Conservation (phyloP, 257 asterid species). For the Leptodermis oblonga region DNA sequence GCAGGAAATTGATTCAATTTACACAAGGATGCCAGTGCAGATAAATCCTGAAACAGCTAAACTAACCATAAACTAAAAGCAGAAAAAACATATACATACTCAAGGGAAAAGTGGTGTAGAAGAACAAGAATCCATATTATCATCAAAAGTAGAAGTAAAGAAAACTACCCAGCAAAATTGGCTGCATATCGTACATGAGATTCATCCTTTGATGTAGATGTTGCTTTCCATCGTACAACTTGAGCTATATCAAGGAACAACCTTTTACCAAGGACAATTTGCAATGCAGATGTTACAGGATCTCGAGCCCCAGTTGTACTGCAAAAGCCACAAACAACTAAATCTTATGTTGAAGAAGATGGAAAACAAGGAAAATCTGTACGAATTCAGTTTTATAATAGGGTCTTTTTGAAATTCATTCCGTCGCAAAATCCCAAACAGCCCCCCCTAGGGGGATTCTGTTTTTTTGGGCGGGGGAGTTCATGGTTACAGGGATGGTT, state of each 20-base stretch:
- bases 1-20: not conserved
- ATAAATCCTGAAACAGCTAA: not conserved
- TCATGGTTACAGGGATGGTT: no score
- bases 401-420: not conserved
- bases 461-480: no score
- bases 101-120: not conserved
- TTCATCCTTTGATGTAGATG: conserved; percentile 66
- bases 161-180: conserved; percentile 86
- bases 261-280: conserved; percentile 80
- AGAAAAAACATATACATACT: not conserved
- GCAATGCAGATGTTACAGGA: conserved; percentile 88
- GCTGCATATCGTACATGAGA: conserved; percentile 97
- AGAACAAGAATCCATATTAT: no score
- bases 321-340: conserved; percentile 33
- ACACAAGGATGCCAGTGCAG: not conserved
- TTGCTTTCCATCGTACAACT: conserved; percentile 83
- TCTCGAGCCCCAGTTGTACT: conserved; percentile 99
- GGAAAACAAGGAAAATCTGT: conserved; percentile 8
- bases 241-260: conserved; percentile 91
- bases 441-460: no score
- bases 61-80: conserved; percentile 1
- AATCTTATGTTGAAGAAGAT: conserved; percentile 5
- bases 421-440: not conserved
- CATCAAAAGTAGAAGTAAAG: conserved; percentile 5
- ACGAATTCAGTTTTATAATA: not conserved